These are phyloP conservation scores for Xylaria venustula DNA, from an alignment of 495 filamentous ascomycete genomes.

Conservation along the genomic window DNA sequence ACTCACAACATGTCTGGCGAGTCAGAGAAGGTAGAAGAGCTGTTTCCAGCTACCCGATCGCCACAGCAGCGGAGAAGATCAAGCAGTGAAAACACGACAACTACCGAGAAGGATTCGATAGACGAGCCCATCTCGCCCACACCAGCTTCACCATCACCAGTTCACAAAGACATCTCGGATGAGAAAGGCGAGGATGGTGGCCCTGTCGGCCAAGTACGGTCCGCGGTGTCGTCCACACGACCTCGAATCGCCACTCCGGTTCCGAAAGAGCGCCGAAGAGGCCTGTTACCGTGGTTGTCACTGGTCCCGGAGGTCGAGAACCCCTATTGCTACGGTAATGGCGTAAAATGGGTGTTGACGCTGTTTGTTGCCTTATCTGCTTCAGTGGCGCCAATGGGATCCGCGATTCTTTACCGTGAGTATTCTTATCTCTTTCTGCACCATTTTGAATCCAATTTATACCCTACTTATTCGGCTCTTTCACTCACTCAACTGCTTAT, in stretches of 20 bases:
- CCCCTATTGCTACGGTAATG: conserved; percentile 68
- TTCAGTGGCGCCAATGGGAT: conserved; percentile 78
- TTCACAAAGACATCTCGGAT: neutral
- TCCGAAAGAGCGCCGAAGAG: conserved; percentile 66
- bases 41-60: neutral
- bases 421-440: conserved; percentile 19
- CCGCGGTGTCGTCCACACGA: conserved; percentile 37
- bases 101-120: conserved; percentile 2
- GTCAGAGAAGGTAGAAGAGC: neutral
- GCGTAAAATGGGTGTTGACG: conserved; percentile 84
- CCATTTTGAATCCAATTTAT: no score
- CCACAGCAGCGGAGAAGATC: neutral
- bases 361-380: conserved; percentile 74
- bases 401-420: conserved; percentile 80
- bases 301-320: conserved; percentile 80
- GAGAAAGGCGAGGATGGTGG: conserved; percentile 18
- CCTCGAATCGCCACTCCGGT: conserved; percentile 50
- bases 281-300: conserved; percentile 69
- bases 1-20: neutral
- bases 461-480: no score
- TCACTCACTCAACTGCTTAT: no score
- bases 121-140: neutral
- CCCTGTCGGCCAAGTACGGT: conserved; percentile 18
- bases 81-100: neutral
- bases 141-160: neutral